phyloP scores from a whole-genome alignment of 768 basidiomycete genomes.

The Amanita rubescens region DNA sequence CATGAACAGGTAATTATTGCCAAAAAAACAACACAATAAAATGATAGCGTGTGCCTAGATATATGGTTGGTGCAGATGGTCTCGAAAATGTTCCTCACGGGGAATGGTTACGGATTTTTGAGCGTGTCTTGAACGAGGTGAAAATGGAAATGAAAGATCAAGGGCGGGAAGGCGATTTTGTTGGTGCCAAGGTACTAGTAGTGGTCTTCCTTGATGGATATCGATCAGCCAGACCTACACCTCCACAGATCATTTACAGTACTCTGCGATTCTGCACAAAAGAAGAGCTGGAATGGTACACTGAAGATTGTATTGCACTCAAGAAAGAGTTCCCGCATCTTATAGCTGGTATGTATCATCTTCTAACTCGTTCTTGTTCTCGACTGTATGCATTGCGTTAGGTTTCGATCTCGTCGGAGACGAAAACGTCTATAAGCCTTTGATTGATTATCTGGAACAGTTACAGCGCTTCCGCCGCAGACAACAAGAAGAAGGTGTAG shows the following conservation, averaged over 20 bases:
- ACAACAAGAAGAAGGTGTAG: constrained; percentile 47
- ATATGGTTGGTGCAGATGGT: constrained; percentile 52
- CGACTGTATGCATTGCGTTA: constrained; percentile 15
- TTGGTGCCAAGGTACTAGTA: constrained; percentile 53
- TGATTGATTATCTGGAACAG: constrained; percentile 54
- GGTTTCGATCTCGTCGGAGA: constrained; percentile 81
- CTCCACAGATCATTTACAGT: constrained; percentile 60
- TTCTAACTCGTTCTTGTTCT: not conserved
- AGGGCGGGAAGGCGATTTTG: constrained; percentile 53
- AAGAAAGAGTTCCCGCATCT: constrained; percentile 71
- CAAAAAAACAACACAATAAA: not conserved
- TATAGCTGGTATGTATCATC: constrained; percentile 45
- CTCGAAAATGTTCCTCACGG: constrained; percentile 49
- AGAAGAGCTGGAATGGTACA: constrained; percentile 54
- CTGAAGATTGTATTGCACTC: constrained; percentile 68
- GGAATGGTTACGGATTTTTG: constrained; percentile 51
- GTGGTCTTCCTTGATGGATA: constrained; percentile 3
- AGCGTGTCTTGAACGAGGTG: constrained; percentile 43
- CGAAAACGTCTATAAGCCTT: constrained; percentile 53
- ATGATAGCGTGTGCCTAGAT: constrained; percentile 25
- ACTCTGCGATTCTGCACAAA: constrained; percentile 48
- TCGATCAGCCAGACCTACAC: not conserved
- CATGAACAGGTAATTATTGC: constrained; percentile 36
- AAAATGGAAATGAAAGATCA: constrained; percentile 41
- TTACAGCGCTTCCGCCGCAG: constrained; percentile 53